Base-by-base conservation (phyloP, 768 basidiomycete species). In the Obba rivulosa region DNA sequence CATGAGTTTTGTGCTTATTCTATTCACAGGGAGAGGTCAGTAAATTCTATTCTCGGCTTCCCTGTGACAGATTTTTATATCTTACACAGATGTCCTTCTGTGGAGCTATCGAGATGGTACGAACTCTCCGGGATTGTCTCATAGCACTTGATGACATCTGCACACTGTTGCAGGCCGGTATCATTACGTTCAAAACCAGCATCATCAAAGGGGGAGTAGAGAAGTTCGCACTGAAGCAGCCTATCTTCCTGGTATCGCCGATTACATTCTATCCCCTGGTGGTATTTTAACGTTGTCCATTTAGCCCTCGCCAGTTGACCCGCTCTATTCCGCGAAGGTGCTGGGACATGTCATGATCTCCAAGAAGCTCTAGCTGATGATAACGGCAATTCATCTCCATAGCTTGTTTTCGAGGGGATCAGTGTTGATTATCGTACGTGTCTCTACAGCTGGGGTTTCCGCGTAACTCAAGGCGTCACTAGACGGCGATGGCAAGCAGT, bases 331-430 rank as follows among this genome's bases (percentile, higher is more conserved):
- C 1, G 68, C 80, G n/a, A 83, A 85, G 69, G 76, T 78, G 37
- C 24, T 54, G 9, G 16, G 37, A 23, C 11, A 11, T 13, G 14
- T 18, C 21, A 8, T 14, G 10, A 17, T 13, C 21, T 42, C 21
- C 54, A 49, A 7, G 16, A 48, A 46, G 25, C 22, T 14, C 20
- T 46, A 20, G 25, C 22, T 43, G 2, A 7, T 31, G 5, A 7
- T 18, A n/a, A n/a, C n/a, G 20, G 10, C 8, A 16, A 7, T 34
- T 9, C 20, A 17, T 14, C 18, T 14, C 45, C n/a, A n/a, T 10
- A 84, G 78, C 69, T 90, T 34, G 72, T 86, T 17, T 88, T 90
- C 55, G 83, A 87, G 57, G 87, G 87, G 2, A 73, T 88, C 55
- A 79, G 82, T 35, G 85, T 87, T 35, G 82, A 87, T 54, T 72